phyloP scores from a whole-genome alignment of 2,329 filamentous ascomycete species.

The Diplodia mutila region DNA sequence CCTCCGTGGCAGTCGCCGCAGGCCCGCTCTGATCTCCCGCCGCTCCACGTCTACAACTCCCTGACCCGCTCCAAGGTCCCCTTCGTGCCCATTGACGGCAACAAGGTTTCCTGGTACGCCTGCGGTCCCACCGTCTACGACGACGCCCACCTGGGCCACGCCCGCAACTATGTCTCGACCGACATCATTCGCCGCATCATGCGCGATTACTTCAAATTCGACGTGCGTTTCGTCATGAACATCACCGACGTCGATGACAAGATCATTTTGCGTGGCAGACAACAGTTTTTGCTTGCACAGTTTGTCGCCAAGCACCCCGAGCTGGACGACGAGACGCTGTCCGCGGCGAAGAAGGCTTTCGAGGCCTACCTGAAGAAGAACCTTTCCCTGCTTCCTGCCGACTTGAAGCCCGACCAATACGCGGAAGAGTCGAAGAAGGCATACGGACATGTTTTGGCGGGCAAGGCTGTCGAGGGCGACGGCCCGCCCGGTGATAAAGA shows the following conservation, averaged over 20 bases:
- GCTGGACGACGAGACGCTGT: constrained; percentile 50
- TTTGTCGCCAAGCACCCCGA: constrained; percentile 60
- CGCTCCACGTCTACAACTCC: constrained; percentile 79
- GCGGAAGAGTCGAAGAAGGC: constrained; percentile 52
- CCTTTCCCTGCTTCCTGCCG: constrained; percentile 54
- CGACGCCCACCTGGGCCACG: constrained; percentile 80
- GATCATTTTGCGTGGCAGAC: constrained; percentile 69
- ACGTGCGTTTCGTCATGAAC: constrained; percentile 90
- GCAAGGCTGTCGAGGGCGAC: constrained; percentile 58
- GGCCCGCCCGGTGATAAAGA: constrained; percentile 71
- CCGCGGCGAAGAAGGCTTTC: constrained; percentile 57
- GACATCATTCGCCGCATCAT: constrained; percentile 86
- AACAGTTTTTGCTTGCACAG: constrained; percentile 76
- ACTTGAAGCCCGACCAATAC: constrained; percentile 53
- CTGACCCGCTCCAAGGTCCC: constrained; percentile 74
- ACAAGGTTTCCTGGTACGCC: constrained; percentile 81
- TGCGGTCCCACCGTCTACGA: constrained; percentile 85
- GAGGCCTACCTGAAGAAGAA: constrained; percentile 70
- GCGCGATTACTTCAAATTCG: constrained; percentile 79
- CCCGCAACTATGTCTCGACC: constrained; percentile 86
- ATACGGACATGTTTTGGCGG: constrained; percentile 60
- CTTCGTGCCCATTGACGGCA: constrained; percentile 73
- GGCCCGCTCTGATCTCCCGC: constrained; percentile 44
- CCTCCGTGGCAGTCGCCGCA: constrained; percentile 46
- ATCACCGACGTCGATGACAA: constrained; percentile 68